These are phyloP conservation scores for Trypanosoma mega DNA, from an alignment of 208 protist species.

Conservation along the genomic window DNA sequence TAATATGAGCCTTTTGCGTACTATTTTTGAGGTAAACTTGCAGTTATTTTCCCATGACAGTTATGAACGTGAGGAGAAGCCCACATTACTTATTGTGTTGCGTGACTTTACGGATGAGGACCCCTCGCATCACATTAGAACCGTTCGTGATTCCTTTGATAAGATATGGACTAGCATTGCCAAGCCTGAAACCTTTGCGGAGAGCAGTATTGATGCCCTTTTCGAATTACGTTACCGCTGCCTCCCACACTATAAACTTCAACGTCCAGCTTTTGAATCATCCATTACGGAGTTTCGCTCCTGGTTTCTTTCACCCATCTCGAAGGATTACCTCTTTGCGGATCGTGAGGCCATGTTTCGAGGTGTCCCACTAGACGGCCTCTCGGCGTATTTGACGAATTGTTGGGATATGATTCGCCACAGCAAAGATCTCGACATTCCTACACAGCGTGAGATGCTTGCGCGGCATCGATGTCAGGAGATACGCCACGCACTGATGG, in stretches of 20 bases:
- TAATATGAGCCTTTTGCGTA: slow-evolving; percentile 95
- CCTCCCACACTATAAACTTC: slow-evolving; percentile 88
- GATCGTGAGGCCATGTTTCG: slow-evolving; percentile 68
- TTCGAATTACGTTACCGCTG: slow-evolving; percentile 72
- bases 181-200: slow-evolving; percentile 56
- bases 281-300: slow-evolving; percentile 42
- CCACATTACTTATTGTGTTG: slow-evolving; percentile 95
- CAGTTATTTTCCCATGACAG: slow-evolving; percentile 92
- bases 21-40: slow-evolving; percentile 96
- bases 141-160: slow-evolving; percentile 90
- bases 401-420: slow-evolving; percentile 93
- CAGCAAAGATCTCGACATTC: slow-evolving; percentile 97
- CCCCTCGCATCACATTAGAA: slow-evolving; percentile 61
- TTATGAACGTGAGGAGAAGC: slow-evolving; percentile 86
- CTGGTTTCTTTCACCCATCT: slow-evolving; percentile 54
- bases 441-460: slow-evolving; percentile 96
- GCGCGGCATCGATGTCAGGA: slow-evolving; percentile 94
- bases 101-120: slow-evolving; percentile 94
- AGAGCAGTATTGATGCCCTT: slow-evolving; percentile 57
- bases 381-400: slow-evolving; percentile 77
- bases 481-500: slow-evolving; percentile 53
- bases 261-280: slow-evolving; percentile 56
- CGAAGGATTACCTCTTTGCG: slow-evolving; percentile 66
- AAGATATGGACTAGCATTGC: slow-evolving; percentile 92
- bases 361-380: slow-evolving; percentile 80